Evolutionary conservation across 495 filamentous ascomycete species (phyloP).

Genomic region (Aspergillus wentii): DNA sequence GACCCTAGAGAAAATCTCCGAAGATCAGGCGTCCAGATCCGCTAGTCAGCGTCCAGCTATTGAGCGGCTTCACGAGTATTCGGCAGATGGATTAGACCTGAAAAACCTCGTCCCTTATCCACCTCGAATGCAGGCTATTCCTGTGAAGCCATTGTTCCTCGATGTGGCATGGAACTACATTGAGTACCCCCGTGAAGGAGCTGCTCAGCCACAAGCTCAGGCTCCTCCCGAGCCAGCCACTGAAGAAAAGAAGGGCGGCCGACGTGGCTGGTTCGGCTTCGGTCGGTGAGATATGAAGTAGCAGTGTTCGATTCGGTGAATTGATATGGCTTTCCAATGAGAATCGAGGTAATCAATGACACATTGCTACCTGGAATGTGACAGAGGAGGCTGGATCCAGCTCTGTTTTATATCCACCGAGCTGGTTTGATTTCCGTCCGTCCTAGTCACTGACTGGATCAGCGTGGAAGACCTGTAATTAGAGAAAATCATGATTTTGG

Average conservation of each 20-base stretch:
- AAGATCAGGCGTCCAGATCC: conserved; percentile 24
- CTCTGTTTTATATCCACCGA: too few relatives aligned
- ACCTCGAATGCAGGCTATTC: conserved; percentile 73
- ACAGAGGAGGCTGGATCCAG: too few relatives aligned
- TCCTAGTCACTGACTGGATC: too few relatives aligned
- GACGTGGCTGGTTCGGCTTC: conserved; percentile 88
- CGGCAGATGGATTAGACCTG: conserved; percentile 61
- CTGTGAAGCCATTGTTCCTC: conserved; percentile 93
- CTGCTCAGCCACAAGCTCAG: conserved; percentile 11
- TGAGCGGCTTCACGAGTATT: conserved; percentile 70
- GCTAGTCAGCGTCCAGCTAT: conserved; percentile 50
- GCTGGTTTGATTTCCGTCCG: too few relatives aligned
- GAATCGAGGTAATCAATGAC: too few relatives aligned
- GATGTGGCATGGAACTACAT: conserved; percentile 99
- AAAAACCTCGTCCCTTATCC: conserved; percentile 81
- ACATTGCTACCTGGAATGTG: too few relatives aligned
- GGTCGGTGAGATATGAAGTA: conserved; percentile 53
- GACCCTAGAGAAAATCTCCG: conserved; percentile 59
- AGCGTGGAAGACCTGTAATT: too few relatives aligned
- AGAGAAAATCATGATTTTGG: too few relatives aligned
- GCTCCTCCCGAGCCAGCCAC: conserved; percentile 25
- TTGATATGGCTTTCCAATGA: conserved; percentile 9
- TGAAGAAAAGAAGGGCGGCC: conserved; percentile 56
- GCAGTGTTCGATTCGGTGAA: too few relatives aligned
- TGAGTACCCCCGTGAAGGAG: conserved; percentile 67